Evolutionary conservation across 345 rosid species (phyloP), one percentile per base, ranked within the genome.

Genomic region (Salix brachista): DNA sequence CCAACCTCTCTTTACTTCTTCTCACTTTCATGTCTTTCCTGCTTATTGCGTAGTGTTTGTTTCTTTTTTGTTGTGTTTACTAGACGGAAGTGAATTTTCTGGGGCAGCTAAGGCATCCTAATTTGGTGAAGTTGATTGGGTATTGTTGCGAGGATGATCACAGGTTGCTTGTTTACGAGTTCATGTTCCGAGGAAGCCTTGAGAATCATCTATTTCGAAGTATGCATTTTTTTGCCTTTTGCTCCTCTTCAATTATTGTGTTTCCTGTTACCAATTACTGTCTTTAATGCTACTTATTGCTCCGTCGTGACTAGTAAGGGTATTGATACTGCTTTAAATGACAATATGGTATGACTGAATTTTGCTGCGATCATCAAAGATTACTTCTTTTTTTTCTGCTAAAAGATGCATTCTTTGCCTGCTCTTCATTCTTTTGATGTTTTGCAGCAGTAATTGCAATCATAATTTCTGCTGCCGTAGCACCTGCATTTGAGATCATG

Each of bases 161-260:
- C 78, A 82, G 97, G 66, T 78, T 95, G 56, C 97, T 95, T 74
- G 96, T 95, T 25, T 95, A 95, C 46, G 97, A 93, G 88, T 96
- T 93, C 80, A 93, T 96, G 98, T 86, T 90, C 71, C 87, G 99
- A 54, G 99, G 98, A 77, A 96, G 99, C 81, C 96, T 96, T 67
- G 99, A 93, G 86, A 93, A 96, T 81, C 97, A 91, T 81, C 94
- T 93, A 60, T 96, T 96, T 76, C 91, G 98, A 85, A 93, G 98
- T 95, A 92, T 46, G 87, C 74, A 26, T 25, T 65, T 70, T 30
- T 50, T 76, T 72, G 37, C 65, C 72, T 28, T 14, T 30, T 62
- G 36, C 9, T 28, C 58, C 68, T 60, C 32, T 75, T 70, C 21
- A n/a, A 21, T 41, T 17, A 9, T 66, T 16, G 17, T 12, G 19